Evolutionary conservation across 257 asterid genomes (phyloP).

Genomic region (Solanum arcanum): DNA sequence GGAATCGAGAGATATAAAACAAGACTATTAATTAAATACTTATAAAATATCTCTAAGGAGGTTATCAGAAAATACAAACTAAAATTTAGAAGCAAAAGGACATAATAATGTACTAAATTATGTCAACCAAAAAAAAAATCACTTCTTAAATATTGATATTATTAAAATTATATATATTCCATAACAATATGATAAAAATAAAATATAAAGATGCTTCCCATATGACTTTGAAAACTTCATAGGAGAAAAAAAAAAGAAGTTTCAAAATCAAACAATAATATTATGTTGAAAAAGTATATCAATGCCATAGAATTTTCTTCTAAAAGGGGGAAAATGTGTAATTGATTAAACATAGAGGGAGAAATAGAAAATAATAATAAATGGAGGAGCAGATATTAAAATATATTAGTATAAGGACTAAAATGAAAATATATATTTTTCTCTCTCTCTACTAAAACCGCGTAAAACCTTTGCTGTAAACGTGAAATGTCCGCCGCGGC

Average conservation of each 20-base stretch:
- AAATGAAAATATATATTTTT: neutral
- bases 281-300: neutral
- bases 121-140: neutral
- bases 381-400: neutral
- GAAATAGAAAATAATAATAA: neutral
- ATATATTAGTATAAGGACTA: neutral
- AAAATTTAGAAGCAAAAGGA: no score
- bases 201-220: neutral
- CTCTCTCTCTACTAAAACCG: neutral
- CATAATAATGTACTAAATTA: neutral
- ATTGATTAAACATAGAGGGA: neutral
- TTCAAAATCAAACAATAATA: neutral
- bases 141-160: neutral
- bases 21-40: no score
- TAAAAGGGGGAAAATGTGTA: neutral
- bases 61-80: no score
- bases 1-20: no score
- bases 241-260: neutral
- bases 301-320: neutral
- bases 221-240: neutral
- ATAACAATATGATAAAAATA: neutral
- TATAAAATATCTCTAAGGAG: no score
- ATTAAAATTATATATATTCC: neutral
- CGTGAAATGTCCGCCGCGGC: neutral
- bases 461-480: neutral